A percentile compares a stretch with the other conserved stretches of the same genome.
These are phyloP conservation scores for Aspergillus biplanus DNA, from an alignment of 495 filamentous ascomycete genomes.

Conservation along the genomic window DNA sequence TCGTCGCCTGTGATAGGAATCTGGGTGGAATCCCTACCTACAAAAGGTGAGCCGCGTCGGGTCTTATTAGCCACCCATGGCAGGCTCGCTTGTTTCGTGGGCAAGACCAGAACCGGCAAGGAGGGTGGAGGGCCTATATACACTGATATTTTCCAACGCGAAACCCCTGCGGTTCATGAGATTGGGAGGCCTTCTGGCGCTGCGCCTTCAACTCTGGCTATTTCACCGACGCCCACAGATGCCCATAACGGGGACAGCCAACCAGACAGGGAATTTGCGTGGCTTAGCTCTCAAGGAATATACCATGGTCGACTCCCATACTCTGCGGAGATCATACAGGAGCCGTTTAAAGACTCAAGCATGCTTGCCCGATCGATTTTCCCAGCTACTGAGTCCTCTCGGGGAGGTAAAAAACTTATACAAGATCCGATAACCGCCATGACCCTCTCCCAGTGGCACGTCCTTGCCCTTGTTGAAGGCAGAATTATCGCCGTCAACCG, in stretches of 20 bases:
- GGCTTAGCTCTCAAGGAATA: constrained; percentile 87
- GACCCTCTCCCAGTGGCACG: constrained; percentile 89
- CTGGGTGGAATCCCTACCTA: constrained; percentile 73
- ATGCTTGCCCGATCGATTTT: constrained; percentile 74
- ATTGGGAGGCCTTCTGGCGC: constrained; percentile 55
- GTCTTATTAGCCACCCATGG: constrained; percentile 77
- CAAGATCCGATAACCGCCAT: constrained; percentile 78
- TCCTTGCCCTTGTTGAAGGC: constrained; percentile 81
- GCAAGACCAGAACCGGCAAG: constrained; percentile 73
- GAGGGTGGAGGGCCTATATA: constrained; percentile 85
- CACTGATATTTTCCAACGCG: constrained; percentile 82
- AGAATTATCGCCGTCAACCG: constrained; percentile 82
- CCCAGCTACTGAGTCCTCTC: constrained; percentile 63
- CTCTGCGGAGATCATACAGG: constrained; percentile 49
- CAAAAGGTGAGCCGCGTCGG: constrained; percentile 68
- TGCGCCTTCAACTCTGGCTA: constrained; percentile 64
- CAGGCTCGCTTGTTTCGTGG: constrained; percentile 76
- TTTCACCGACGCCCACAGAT: constrained; percentile 74
- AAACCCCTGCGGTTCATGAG: constrained; percentile 76
- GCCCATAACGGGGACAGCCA: constrained; percentile 44
- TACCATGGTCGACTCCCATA: constrained; percentile 73
- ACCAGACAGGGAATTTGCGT: constrained; percentile 79
- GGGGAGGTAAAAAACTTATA: constrained; percentile 64
- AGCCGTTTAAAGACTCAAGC: constrained; percentile 71
- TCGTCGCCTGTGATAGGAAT: constrained; percentile 77